phyloP scores from a whole-genome alignment of 257 asterid genomes.

The Paulownia fortunei region DNA sequence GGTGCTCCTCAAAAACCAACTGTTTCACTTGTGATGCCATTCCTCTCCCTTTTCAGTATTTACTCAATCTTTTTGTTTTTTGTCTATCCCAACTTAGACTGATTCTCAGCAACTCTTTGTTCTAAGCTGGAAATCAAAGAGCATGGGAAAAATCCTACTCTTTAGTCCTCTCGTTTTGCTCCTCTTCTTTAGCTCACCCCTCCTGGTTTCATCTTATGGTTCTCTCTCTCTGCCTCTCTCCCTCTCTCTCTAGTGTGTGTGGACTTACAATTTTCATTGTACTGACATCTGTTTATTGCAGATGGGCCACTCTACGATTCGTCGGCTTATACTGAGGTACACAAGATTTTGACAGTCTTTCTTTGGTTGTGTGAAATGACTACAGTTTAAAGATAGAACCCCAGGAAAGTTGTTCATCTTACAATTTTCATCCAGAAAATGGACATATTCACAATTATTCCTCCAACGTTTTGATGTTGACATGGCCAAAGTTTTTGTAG shows the following conservation, averaged over 20 bases:
- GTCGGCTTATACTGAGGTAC: constrained; percentile 73
- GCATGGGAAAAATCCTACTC: constrained; percentile 33
- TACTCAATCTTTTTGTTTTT: constrained; percentile 5
- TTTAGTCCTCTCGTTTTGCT: constrained; percentile 16
- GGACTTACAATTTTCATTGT: not conserved
- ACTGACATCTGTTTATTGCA: constrained; percentile 41
- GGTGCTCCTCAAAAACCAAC: constrained; percentile 19
- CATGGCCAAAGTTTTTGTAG: too few species aligned
- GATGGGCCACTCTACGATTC: constrained; percentile 88
- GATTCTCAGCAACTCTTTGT: not conserved
- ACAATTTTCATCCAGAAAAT: too few species aligned
- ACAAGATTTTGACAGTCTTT: not conserved
- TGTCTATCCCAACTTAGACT: not conserved
- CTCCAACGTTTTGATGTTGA: too few species aligned
- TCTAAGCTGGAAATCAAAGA: constrained; percentile 13
- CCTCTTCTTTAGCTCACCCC: constrained; percentile 27
- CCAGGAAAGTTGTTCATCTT: too few species aligned
- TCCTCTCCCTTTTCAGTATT: not conserved
- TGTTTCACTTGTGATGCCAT: constrained; percentile 54
- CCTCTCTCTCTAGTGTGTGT: not conserved
- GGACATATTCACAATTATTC: too few species aligned
- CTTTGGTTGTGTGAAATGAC: not conserved
- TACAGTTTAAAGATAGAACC: not conserved
- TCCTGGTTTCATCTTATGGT: constrained; percentile 45
- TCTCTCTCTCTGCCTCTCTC: constrained; percentile 34